Conservation (phyloP, 2,329 filamentous ascomycete species). For the Fusarium sp. region DNA sequence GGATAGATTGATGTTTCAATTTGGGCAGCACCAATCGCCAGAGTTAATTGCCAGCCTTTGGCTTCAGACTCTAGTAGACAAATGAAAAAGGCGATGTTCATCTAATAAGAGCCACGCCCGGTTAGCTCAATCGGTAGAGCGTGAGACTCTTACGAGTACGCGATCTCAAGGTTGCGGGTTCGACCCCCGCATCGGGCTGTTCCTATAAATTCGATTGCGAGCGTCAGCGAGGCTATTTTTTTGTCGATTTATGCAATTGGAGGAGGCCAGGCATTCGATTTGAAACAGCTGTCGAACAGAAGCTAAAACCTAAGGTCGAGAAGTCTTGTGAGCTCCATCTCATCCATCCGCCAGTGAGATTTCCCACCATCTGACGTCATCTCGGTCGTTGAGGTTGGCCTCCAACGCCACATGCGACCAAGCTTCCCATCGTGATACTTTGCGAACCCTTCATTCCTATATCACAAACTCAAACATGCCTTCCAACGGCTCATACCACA, state of each 20-base stretch:
- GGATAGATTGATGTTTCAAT: background rate
- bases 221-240: conserved; percentile 27
- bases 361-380: conserved; percentile 32
- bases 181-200: conserved; percentile 60
- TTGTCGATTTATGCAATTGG: background rate
- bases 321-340: conserved; percentile 9
- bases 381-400: conserved; percentile 3
- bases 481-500: conserved; percentile 15
- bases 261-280: background rate
- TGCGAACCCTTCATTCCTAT: conserved; percentile 3
- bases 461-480: conserved; percentile 37
- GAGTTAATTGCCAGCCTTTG: no score
- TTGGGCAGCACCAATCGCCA: background rate
- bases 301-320: background rate
- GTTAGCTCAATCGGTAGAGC: conserved; percentile 65
- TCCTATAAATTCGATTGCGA: conserved; percentile 40
- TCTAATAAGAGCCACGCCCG: conserved; percentile 51
- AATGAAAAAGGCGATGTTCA: background rate
- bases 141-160: conserved; percentile 71
- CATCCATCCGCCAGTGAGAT: conserved; percentile 20
- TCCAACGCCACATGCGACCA: conserved; percentile 9
- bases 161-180: conserved; percentile 69
- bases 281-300: background rate
- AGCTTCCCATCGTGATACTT: conserved; percentile 30
- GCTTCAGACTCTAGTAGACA: background rate